A percentile compares a stretch with the other conserved stretches of the same genome.
Evolutionary conservation across 2,329 filamentous ascomycete species (phyloP).

Genomic region (Cryphonectria parasitica): DNA sequence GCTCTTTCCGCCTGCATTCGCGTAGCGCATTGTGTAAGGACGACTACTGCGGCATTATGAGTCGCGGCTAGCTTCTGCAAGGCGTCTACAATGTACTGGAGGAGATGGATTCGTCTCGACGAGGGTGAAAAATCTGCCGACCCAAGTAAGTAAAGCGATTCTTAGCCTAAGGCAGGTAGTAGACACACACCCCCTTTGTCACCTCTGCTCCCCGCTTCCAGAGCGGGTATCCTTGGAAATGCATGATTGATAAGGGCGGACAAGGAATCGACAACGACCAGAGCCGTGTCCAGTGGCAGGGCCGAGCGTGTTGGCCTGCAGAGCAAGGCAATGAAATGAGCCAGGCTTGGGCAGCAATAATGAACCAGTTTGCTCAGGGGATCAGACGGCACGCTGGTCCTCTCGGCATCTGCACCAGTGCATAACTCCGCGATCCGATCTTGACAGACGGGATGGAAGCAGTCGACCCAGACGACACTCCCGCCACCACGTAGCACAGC

Average conservation of each 20-base stretch:
- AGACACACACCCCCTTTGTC: constrained; percentile 45
- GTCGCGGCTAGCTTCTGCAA: constrained; percentile 77
- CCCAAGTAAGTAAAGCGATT: constrained; percentile 19
- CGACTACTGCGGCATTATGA: constrained; percentile 71
- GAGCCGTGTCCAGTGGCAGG: constrained; percentile 63
- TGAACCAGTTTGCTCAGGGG: constrained; percentile 47
- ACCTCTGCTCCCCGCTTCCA: constrained; percentile 41
- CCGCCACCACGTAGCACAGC: constrained; percentile 64
- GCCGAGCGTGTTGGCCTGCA: constrained; percentile 67
- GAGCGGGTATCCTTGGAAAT: constrained; percentile 65
- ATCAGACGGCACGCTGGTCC: constrained; percentile 27
- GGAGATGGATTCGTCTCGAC: constrained; percentile 52
- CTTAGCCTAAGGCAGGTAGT: not conserved
- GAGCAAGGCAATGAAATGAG: constrained; percentile 76
- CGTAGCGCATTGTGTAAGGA: constrained; percentile 82
- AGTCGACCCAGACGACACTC: constrained; percentile 77
- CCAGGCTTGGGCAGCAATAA: constrained; percentile 62
- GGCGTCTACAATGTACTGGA: constrained; percentile 68
- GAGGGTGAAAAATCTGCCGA: constrained; percentile 33
- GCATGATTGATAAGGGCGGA: constrained; percentile 77
- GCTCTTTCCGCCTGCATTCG: constrained; percentile 69
- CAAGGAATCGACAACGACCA: constrained; percentile 79
- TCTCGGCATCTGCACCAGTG: constrained; percentile 19
- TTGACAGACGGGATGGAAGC: constrained; percentile 49
- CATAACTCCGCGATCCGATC: constrained; percentile 42